Evolutionary conservation across 805 yeast species (phyloP).

Genomic region (Kazachstania bromeliacearum): DNA sequence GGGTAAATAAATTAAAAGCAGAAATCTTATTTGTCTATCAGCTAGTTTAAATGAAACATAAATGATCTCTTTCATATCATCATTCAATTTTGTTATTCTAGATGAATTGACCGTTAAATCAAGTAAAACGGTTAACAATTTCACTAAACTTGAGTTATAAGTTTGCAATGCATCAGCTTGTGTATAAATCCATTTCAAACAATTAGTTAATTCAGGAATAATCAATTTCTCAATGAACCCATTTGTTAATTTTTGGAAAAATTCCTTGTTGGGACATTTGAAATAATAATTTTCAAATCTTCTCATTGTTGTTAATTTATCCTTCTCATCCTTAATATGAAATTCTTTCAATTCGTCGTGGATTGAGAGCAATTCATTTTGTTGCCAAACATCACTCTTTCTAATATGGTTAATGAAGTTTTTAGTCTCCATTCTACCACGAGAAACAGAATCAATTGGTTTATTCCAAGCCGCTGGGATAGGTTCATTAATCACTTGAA

Average conservation of each 20-base stretch:
- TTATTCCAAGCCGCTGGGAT: constrained; percentile 33
- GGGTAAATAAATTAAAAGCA: constrained; percentile 58
- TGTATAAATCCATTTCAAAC: constrained; percentile 5
- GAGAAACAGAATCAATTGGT: constrained; percentile 8
- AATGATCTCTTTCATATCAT: constrained; percentile 45
- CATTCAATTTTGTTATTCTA: constrained; percentile 15
- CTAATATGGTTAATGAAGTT: constrained; percentile 29
- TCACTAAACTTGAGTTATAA: constrained; percentile 12
- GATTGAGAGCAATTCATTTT: constrained; percentile 41
- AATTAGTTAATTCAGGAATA: constrained; percentile 52
- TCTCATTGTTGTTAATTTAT: constrained; percentile 36
- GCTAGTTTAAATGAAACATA: constrained; percentile 51
- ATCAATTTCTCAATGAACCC: constrained; percentile 50
- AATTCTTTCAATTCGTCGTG: constrained; percentile 48
- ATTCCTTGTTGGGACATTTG: constrained; percentile 19
- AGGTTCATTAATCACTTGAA: constrained; percentile 13
- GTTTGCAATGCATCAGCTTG: background rate
- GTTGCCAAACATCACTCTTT: constrained; percentile 28
- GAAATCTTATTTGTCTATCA: constrained; percentile 70
- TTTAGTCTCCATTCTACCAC: constrained; percentile 23
- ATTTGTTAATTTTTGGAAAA: constrained; percentile 18
- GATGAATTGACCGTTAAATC: constrained; percentile 30
- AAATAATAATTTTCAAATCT: constrained; percentile 6
- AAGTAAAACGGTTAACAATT: constrained; percentile 26
- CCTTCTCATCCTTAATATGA: constrained; percentile 42